These are phyloP conservation scores for Agaricus subrufescens DNA, from an alignment of 768 basidiomycete species.

Conservation along the genomic window DNA sequence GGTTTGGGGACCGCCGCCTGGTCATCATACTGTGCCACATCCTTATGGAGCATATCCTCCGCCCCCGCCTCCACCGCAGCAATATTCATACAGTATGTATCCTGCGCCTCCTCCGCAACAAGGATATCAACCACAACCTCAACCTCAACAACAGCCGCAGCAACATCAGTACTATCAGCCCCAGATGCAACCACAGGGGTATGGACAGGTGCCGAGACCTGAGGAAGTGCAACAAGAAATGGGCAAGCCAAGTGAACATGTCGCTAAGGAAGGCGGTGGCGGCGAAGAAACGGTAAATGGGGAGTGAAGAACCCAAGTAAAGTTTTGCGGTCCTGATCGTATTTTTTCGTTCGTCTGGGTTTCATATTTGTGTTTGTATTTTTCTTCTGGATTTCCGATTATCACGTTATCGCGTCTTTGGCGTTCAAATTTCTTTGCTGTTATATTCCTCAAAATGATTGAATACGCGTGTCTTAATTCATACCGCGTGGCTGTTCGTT, in stretches of 20 bases:
- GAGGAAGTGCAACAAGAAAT: neutral
- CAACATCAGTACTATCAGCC: neutral
- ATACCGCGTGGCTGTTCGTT: no score
- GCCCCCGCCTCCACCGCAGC: slow-evolving; percentile 7
- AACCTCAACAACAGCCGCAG: neutral
- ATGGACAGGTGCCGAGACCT: neutral
- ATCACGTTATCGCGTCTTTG: no score
- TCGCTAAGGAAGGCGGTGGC: neutral
- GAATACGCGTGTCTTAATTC: no score
- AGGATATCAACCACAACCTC: neutral
- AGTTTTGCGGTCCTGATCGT: neutral
- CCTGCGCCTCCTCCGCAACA: neutral
- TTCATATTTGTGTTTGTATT: neutral
- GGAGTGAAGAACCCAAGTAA: neutral
- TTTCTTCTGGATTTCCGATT: no score
- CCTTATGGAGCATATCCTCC: slow-evolving; percentile 4
- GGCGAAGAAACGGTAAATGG: neutral
- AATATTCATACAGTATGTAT: slow-evolving; percentile 1
- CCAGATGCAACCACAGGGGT: neutral
- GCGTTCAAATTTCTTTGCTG: no score
- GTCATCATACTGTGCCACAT: slow-evolving; percentile 6
- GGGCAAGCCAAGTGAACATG: neutral
- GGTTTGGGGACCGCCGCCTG: slow-evolving; percentile 4
- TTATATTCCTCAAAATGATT: no score
- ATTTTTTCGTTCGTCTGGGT: neutral